Evolutionary conservation across 2,329 filamentous ascomycete species (phyloP).

Genomic region (Arthrobotrys conoides): DNA sequence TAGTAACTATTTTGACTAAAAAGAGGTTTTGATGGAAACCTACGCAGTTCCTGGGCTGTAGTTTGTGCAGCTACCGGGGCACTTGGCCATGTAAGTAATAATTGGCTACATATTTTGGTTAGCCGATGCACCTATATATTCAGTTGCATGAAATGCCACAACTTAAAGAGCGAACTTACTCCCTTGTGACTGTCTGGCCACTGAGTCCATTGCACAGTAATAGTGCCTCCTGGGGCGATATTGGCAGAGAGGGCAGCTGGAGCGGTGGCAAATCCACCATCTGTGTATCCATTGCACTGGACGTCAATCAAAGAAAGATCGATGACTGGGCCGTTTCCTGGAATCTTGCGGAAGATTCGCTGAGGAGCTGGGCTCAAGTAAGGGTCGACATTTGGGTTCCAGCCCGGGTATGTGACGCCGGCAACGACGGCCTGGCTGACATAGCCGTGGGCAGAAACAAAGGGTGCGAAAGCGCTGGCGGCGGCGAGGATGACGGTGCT

Average conservation of each 20-base stretch:
- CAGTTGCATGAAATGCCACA: too few species aligned
- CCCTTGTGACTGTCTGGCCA: constrained; percentile 67
- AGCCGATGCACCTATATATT: too few species aligned
- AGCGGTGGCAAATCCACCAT: constrained; percentile 53
- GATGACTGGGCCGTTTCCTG: constrained; percentile 74
- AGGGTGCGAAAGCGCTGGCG: constrained; percentile 47
- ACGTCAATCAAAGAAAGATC: constrained; percentile 72
- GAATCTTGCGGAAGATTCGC: constrained; percentile 73
- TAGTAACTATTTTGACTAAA: not conserved
- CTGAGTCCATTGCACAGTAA: constrained; percentile 73
- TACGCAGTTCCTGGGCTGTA: constrained; percentile 69
- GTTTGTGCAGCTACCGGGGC: constrained; percentile 71
- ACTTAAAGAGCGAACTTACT: constrained; percentile 57
- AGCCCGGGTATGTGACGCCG: constrained; percentile 66
- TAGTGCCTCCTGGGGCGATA: constrained; percentile 71
- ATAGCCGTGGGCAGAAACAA: constrained; percentile 69
- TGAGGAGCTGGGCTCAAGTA: constrained; percentile 68
- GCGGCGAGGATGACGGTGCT: constrained; percentile 41
- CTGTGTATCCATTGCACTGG: constrained; percentile 71
- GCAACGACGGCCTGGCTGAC: constrained; percentile 70
- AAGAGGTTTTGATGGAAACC: constrained; percentile 33
- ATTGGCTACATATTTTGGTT: constrained; percentile 67
- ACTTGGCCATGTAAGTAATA: constrained; percentile 75
- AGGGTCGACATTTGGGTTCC: constrained; percentile 69
- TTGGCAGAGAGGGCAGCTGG: constrained; percentile 73